Evolutionary conservation across 176 grass and related monocot species (phyloP).

Genomic region (Dendrocalamus sinicus): DNA sequence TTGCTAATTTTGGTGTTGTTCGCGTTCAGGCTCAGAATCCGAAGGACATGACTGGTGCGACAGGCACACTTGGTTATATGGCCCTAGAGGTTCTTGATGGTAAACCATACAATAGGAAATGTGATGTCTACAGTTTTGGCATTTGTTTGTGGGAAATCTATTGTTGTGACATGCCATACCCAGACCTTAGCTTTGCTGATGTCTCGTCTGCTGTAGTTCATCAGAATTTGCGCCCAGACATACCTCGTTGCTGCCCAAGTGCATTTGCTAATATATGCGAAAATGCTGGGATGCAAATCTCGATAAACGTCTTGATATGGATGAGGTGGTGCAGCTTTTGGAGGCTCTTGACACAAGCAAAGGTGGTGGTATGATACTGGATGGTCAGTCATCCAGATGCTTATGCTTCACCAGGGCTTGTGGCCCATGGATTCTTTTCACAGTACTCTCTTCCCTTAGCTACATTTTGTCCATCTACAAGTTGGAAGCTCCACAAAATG

Average conservation of each 20-base stretch:
- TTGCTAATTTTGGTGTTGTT: conserved; percentile 96
- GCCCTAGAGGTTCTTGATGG: conserved; percentile 90
- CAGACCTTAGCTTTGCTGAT: conserved; percentile 89
- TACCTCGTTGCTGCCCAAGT: conserved; percentile 73
- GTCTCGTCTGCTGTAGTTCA: conserved; percentile 90
- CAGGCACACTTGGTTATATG: conserved; percentile 31
- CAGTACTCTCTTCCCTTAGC: neutral
- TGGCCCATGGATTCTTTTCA: conserved; percentile 50
- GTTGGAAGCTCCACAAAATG: conserved; percentile 5
- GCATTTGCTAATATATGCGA: conserved; percentile 71
- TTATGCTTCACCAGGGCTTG: conserved; percentile 67
- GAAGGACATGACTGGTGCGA: no score
- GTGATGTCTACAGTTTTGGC: conserved; percentile 95
- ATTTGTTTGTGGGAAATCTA: conserved; percentile 95
- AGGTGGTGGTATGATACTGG: conserved; percentile 86
- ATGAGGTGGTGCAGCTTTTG: conserved; percentile 76
- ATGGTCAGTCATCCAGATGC: conserved; percentile 59
- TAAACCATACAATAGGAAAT: conserved; percentile 92
- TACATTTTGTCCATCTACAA: conserved; percentile 29
- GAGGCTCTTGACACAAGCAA: conserved; percentile 73
- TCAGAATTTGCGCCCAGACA: conserved; percentile 90
- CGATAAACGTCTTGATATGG: conserved; percentile 82
- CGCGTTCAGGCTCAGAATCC: conserved; percentile 90
- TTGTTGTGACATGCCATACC: conserved; percentile 98
- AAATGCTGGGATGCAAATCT: conserved; percentile 84